Conservation (phyloP, 192 early-diverging fungal species). For the Geranomyces michiganensis region DNA sequence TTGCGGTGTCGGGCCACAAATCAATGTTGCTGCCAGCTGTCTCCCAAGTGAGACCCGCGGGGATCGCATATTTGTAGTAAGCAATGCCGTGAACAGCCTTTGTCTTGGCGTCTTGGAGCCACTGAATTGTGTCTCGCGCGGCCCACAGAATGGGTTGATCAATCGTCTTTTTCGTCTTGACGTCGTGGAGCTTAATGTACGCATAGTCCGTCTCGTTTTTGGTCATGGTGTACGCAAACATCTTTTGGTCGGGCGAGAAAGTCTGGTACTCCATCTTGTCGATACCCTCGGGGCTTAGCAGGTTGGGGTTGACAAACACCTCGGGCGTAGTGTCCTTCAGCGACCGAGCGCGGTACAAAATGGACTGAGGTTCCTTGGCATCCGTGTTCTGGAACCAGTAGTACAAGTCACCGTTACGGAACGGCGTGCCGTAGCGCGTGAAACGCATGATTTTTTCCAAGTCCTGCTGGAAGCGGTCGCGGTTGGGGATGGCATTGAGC, state of each 20-base stretch:
- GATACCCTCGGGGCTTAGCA: constrained; percentile 11
- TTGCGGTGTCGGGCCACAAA: neutral
- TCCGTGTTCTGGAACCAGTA: constrained; percentile 62
- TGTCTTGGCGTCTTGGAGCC: constrained; percentile 3
- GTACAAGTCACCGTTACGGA: constrained; percentile 59
- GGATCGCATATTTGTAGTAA: constrained; percentile 15
- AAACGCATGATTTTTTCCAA: constrained; percentile 58
- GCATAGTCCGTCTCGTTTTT: constrained; percentile 38
- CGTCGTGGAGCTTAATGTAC: constrained; percentile 19
- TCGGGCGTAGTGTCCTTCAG: constrained; percentile 44
- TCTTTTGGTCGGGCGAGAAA: constrained; percentile 23
- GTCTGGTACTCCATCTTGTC: constrained; percentile 12
- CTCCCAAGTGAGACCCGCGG: constrained; percentile 23
- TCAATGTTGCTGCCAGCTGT: constrained; percentile 23
- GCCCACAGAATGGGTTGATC: constrained; percentile 10
- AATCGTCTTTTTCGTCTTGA: constrained; percentile 16
- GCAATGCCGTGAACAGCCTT: constrained; percentile 7
- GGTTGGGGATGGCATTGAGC: constrained; percentile 29
- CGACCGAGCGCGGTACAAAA: constrained; percentile 54
- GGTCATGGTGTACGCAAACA: constrained; percentile 30
- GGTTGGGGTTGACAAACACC: constrained; percentile 47
- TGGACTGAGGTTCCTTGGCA: constrained; percentile 55
- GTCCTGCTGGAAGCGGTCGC: constrained; percentile 29
- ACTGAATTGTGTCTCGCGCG: neutral
- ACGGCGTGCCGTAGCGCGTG: constrained; percentile 53